A percentile compares a stretch with the other conserved stretches of the same genome.
Conservation (phyloP, 108 stramenopile genomes). For the Conticribra weissflogii region DNA sequence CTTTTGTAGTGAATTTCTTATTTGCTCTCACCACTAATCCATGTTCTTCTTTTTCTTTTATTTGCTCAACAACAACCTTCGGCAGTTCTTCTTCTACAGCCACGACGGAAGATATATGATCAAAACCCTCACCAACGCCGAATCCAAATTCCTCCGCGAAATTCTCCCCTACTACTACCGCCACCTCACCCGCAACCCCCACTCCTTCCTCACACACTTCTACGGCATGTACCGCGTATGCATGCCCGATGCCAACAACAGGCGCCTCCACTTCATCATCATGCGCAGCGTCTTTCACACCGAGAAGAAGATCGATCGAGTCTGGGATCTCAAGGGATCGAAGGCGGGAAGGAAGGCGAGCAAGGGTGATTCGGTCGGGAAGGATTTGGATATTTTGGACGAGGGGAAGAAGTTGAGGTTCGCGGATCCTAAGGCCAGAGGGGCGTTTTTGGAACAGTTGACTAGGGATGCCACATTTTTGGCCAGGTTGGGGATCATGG, state of each 20-base stretch:
- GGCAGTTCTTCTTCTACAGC: slow-evolving; percentile 89
- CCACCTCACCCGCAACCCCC: slow-evolving; percentile 68
- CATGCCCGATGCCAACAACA: slow-evolving; percentile 58
- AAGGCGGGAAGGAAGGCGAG: slow-evolving; percentile 49
- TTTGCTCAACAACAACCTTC: neutral
- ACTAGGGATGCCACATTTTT: slow-evolving; percentile 66
- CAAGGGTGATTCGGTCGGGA: slow-evolving; percentile 49
- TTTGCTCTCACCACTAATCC: neutral
- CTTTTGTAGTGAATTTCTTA: neutral
- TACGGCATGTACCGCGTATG: slow-evolving; percentile 91
- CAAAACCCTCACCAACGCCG: slow-evolving; percentile 82
- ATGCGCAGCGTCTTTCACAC: slow-evolving; percentile 75
- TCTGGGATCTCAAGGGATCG: slow-evolving; percentile 83
- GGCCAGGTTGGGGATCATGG: slow-evolving; percentile 76
- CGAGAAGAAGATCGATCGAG: slow-evolving; percentile 56
- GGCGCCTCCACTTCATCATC: slow-evolving; percentile 67
- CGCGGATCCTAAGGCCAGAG: slow-evolving; percentile 43
- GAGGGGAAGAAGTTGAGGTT: slow-evolving; percentile 52
- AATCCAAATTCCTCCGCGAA: slow-evolving; percentile 84
- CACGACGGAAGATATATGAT: slow-evolving; percentile 92
- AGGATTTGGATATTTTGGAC: slow-evolving; percentile 61
- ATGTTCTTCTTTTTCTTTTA: too few relatives aligned
- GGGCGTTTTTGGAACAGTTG: slow-evolving; percentile 55
- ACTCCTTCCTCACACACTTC: slow-evolving; percentile 81
- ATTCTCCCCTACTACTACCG: slow-evolving; percentile 88